Percentiles rank a stretch among this genome's conserved stretches.
Conservation (phyloP, 1,284 basidiomycete species). For the Paramarasmius palmivorus region DNA sequence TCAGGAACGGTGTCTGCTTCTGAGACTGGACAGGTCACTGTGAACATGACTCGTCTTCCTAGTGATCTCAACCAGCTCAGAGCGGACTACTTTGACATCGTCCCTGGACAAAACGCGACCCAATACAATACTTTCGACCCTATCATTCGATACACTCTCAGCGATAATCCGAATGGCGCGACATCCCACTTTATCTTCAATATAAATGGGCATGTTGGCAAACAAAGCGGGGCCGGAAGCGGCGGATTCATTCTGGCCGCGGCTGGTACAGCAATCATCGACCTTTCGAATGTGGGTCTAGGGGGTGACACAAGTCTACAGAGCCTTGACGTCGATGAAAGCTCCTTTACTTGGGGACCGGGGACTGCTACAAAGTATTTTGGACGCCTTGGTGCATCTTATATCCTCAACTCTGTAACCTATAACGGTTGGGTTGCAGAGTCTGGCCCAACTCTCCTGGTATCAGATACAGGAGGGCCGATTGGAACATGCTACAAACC, state of each 20-base stretch:
- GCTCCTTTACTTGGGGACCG: background rate
- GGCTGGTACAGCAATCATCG: slow-evolving; percentile 1
- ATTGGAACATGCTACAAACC: slow-evolving; percentile 10
- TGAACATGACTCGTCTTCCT: slow-evolving; percentile 16
- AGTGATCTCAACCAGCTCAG: slow-evolving; percentile 19
- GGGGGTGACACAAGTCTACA: too few species aligned
- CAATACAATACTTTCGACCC: slow-evolving; percentile 1
- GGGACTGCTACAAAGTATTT: slow-evolving; percentile 5
- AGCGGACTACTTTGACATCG: slow-evolving; percentile 18
- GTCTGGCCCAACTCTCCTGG: background rate
- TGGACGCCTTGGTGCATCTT: slow-evolving; percentile 8
- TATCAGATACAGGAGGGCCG: slow-evolving; percentile 8
- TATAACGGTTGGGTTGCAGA: slow-evolving; percentile 13
- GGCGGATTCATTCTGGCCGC: background rate
- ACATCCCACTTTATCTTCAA: slow-evolving; percentile 18
- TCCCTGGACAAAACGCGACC: background rate
- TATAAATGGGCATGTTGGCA: background rate
- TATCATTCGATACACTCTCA: slow-evolving; percentile 18
- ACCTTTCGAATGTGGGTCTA: too few species aligned
- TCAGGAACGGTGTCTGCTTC: slow-evolving; percentile 16
- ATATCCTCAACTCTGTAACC: slow-evolving; percentile 3
- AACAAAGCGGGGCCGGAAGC: background rate
- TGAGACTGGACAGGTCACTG: slow-evolving; percentile 7
- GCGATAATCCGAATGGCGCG: slow-evolving; percentile 14
- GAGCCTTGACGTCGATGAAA: slow-evolving; percentile 1